These are phyloP conservation scores for Sordariomycetes sp. DNA, from an alignment of 2,329 filamentous ascomycete species.

Conservation along the genomic window DNA sequence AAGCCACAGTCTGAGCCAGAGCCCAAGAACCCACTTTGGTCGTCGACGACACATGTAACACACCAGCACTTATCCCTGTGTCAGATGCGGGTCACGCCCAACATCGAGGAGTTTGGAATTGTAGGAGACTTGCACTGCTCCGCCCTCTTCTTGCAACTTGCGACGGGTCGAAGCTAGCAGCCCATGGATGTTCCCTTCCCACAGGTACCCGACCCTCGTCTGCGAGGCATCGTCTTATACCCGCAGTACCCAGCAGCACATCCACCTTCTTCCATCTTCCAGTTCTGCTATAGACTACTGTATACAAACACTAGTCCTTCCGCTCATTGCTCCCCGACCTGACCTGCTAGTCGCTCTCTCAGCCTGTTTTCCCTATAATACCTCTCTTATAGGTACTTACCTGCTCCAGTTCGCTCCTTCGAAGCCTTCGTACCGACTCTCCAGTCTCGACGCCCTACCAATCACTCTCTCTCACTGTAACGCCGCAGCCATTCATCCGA, in stretches of 20 bases:
- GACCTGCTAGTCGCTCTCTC: constrained; percentile 5
- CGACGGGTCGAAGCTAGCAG: constrained; percentile 1
- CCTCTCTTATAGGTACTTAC: constrained; percentile 1
- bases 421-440: not conserved
- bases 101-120: constrained; percentile 2
- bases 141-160: not conserved
- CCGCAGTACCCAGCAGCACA: not conserved
- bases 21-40: not conserved
- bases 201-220: not conserved
- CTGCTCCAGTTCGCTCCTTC: not conserved
- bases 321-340: not conserved
- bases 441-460: not conserved
- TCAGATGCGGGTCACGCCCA: constrained; percentile 4
- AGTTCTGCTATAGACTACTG: not conserved
- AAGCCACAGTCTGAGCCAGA: not conserved
- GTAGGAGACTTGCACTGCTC: not conserved
- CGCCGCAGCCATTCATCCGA: not conserved
- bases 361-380: constrained; percentile 1
- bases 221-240: constrained; percentile 1
- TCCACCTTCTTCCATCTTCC: not conserved
- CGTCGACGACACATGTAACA: constrained; percentile 6
- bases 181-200: not conserved
- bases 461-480: not conserved
- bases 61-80: constrained; percentile 3
- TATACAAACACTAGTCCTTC: not conserved